Base-by-base conservation (phyloP, 108 stramenopile genomes). In the Schizochytrium sp. region DNA sequence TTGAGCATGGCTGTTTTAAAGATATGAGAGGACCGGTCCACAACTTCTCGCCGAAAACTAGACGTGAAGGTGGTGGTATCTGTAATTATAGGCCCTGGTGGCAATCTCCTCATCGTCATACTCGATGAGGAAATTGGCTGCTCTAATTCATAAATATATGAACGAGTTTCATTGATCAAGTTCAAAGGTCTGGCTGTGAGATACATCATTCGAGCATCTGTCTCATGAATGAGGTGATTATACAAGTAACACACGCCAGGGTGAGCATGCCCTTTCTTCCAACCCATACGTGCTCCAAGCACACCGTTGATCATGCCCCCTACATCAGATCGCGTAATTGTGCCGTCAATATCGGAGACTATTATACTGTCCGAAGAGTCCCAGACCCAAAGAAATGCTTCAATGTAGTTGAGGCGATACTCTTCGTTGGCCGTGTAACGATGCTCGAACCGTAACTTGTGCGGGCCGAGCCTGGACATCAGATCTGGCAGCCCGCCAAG, bases 251-350 rank as follows among this genome's bases (percentile, higher is more conserved):
- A 53, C 17, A 83, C 73, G 50, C 73, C 73, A 4, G 46, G 46
- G 45, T 83, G 73, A 12, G 73, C 73, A 19, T 83, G 73, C 15
- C 73, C 73, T 50, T 83, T 83, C 1, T 83, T 83, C 73, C 73
- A 83, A 38, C 73, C 73, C 73, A 83, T 83, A n/a, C 50, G 46
- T 50, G 73, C 73, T 19, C 73, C 73, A 17, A 83, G 45, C 8
- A 83, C 73, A 19, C 73, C 73, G 73, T 83, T 83, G 73, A 83
- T 83, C 73, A 83, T 83, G 8, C 73, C 73, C 49, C 73, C 73
- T n/a, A 83, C 50, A 0, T 83, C 73, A 4, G 49, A 53, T 15
- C 50, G 46, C 73, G 73, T 83, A 53, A 83, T 83, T 46, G 73
- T 83, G 15, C 73, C 73, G 17, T 83, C 73, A 53, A 83, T 83